Evolutionary conservation across 2,329 filamentous ascomycete species (phyloP), one percentile per base, ranked within the genome.

Genomic region (Penicillium griseofulvum): DNA sequence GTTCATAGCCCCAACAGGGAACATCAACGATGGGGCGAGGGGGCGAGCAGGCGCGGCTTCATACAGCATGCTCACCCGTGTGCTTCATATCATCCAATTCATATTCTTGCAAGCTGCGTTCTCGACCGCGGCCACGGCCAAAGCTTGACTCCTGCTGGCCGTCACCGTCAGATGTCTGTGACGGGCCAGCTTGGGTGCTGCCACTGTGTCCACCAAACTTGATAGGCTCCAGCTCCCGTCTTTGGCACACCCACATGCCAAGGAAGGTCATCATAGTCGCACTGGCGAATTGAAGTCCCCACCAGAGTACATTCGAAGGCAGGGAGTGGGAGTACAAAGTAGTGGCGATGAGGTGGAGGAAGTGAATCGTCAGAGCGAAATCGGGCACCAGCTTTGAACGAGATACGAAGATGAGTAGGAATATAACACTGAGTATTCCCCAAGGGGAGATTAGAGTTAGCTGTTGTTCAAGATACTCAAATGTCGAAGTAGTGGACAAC

Each of bases 361-460:
- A 83, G 76, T 96, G 91, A 17, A 97, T 83, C 2, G 93, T 96
- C 24, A 97, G 79, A 31, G 91, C 90, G 72, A 97, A 99, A 76
- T 99, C 94, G 63, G 91, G 91, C 48, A 97, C 89, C 57, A 97
- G 88, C 74, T 97, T 97, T 45, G 89, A 94, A 59, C 94, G 90
- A 19, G 88, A 87, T 63, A 99, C 85, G 55, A 97, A 80, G 51
- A 93, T 76, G 48, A 96, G 85, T 55, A 97, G 87, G 39, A 91
- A 89, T 55, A 95, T 85, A 39, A 90, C 85, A 70, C 93, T 97
- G 68, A 2, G 2, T 16, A 16, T 10, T 24, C 22, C 29, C 29
- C 45, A 3, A 16, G 11, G 26, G 29, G n/a, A n/a, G 17, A 26
- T 14, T 7, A 38, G 29, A 11, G 17, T 42, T 37, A 60, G 55